phyloP scores from a whole-genome alignment of 148 eudicot species.

The Camellia lanceoleosa region DNA sequence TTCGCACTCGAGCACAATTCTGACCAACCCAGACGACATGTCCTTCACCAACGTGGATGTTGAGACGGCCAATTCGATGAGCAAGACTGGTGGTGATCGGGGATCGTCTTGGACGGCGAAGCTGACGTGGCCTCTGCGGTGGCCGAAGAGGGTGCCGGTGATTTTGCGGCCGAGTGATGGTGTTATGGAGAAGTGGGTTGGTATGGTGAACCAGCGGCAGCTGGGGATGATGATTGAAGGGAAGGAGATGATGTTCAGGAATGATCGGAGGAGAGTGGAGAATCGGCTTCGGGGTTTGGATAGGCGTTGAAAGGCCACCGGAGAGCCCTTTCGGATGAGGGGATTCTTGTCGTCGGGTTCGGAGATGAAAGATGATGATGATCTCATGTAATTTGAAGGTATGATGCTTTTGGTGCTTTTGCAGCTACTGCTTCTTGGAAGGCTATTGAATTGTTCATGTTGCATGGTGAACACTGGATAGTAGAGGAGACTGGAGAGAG shows the following conservation, averaged over 20 bases:
- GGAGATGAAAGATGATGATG: slow-evolving; percentile 9
- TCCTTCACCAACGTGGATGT: slow-evolving; percentile 62
- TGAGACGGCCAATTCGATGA: slow-evolving; percentile 59
- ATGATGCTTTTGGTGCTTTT: slow-evolving; percentile 32
- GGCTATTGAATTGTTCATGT: slow-evolving; percentile 16
- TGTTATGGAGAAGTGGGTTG: slow-evolving; percentile 28
- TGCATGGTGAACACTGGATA: slow-evolving; percentile 19
- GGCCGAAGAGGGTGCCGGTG: slow-evolving; percentile 80
- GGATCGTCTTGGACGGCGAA: slow-evolving; percentile 73
- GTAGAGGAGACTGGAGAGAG: too few species aligned
- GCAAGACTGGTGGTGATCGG: slow-evolving; percentile 45
- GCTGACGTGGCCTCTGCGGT: slow-evolving; percentile 76
- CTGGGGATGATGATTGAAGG: slow-evolving; percentile 35
- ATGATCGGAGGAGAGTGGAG: slow-evolving; percentile 48
- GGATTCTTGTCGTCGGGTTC: slow-evolving; percentile 5
- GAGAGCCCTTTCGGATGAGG: slow-evolving; percentile 11
- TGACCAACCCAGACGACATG: slow-evolving; percentile 78
- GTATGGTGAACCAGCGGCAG: slow-evolving; percentile 38
- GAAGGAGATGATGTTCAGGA: slow-evolving; percentile 46
- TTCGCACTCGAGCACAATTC: slow-evolving; percentile 74
- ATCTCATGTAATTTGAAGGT: slow-evolving; percentile 27
- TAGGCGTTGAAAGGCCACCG: slow-evolving; percentile 23
- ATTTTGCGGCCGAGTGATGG: slow-evolving; percentile 56
- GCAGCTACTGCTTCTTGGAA: slow-evolving; percentile 32
- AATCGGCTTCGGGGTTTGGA: slow-evolving; percentile 24